Evolutionary conservation across 2,329 filamentous ascomycete genomes (phyloP), one percentile per base, ranked within the genome.

Genomic region (Trichoderma harzianum): DNA sequence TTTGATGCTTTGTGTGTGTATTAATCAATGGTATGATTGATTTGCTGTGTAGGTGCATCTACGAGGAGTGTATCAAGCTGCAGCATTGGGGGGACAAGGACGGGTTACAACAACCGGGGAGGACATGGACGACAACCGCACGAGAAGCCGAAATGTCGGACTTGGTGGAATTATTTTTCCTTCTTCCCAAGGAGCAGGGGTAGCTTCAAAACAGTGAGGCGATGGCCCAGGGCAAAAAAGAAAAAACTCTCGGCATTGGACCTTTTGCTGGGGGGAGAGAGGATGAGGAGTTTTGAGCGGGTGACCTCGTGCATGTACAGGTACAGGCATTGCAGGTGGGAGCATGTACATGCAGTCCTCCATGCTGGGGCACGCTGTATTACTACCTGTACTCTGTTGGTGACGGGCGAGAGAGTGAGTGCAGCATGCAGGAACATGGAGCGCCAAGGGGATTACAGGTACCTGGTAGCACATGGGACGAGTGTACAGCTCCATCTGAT

Each of bases 381-480:
- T 47, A 3, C 43, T n/a, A 43, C 39, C 39, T 43, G 39, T 43
- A 43, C 7, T 51, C n/a, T 51, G 47, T 51, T 51, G 47, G 47
- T 24, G 47, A 51, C 21, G 32, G 21, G 26, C 28, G 18, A 69
- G 66, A 21, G 66, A 69, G 53, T 61, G 65, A 69, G 66, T 69
- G 66, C 66, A 69, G 66, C 36, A 61, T 61, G 66, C 66, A 69
- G 66, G 66, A 69, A 69, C 66, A 47, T 69, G 66, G 66, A 69
- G 66, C 11, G 26, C 28, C 53, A 28, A n/a, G n/a, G 26, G 62
- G 57, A 24, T 57, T 28, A 16, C 53, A 57, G 26, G 18, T 60
- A 60, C 55, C 18, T 60, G 36, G 60, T 21, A 11, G 32, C n/a
- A 62, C 30, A 34, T 34, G 12, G 62, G 47, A 64, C 62, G n/a